Evolutionary conservation across 1,284 basidiomycete genomes (phyloP).

Genomic region (Pseudozyma flocculosa): DNA sequence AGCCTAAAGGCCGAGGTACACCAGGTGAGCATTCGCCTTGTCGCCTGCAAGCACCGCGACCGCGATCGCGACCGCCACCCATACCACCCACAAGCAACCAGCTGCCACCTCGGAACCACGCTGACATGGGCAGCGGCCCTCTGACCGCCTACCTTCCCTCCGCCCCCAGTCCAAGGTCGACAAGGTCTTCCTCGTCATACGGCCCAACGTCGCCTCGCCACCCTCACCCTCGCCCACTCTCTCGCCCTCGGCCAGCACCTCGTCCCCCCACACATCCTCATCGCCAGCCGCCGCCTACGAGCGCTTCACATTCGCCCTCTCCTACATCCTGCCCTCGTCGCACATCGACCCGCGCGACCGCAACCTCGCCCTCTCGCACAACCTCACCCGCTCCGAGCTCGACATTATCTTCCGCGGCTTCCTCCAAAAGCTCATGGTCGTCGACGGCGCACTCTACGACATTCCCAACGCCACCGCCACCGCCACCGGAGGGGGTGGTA

Average conservation of each 20-base stretch:
- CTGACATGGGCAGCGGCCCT: too few species aligned
- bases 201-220: constrained; percentile 15
- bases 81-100: too few species aligned
- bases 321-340: constrained; percentile 70
- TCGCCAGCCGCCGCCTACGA: constrained; percentile 64
- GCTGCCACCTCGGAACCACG: too few species aligned
- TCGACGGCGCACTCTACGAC: constrained; percentile 70
- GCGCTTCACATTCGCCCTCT: constrained; percentile 67
- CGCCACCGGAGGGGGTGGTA: too few species aligned
- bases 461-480: constrained; percentile 3
- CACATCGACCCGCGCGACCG: constrained; percentile 69
- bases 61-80: too few species aligned
- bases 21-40: constrained; percentile 66
- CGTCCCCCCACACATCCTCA: too few species aligned
- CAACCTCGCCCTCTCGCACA: constrained; percentile 65
- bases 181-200: constrained; percentile 13
- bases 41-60: too few species aligned
- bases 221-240: too few species aligned
- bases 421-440: constrained; percentile 76
- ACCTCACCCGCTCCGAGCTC: constrained; percentile 68
- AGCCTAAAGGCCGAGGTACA: constrained; percentile 74
- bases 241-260: too few species aligned
- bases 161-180: constrained; percentile 3
- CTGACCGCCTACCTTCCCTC: too few species aligned
- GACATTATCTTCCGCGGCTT: constrained; percentile 80